Base-by-base conservation (phyloP, 2,329 filamentous ascomycete genomes). In the Cladorrhinum sp. region DNA sequence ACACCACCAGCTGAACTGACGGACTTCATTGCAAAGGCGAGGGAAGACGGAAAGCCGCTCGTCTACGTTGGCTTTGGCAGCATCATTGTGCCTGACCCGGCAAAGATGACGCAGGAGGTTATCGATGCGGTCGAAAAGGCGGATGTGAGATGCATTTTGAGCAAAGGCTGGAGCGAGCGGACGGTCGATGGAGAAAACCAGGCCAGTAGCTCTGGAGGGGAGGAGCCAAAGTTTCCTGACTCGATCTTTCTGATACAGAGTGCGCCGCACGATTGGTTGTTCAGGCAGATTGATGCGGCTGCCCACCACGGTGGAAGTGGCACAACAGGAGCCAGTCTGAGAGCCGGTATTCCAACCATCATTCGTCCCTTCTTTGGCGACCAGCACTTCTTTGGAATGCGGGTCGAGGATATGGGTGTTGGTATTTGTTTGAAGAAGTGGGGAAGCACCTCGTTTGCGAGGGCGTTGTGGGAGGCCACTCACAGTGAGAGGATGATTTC, bases 61-160 rank as follows among this genome's bases (percentile, higher is more conserved):
- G 93, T 98, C 0, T 99, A 99, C 65, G 92, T 99, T 52, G 95
- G 95, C 0, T 99, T 99, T 70, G 95, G 95, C 1, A 96, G 92
- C 3, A 96, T 99, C 66, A 92, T 97, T 20, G 93, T 99, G 27
- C 87, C 90, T 1, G 92, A 99, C 70, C 92, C 93, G 2, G 87
- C 85, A 59, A 91, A 91, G 65, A 85, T 99, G 77, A 98, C 93
- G 6, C 86, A 90, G 68, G 93, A 93, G n/a, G 91, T 99, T 5
- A 88, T 98, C 41, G 91, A 96, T 63, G 93, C 92, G 0, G 93
- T 99, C 0, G 76, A 88, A 53, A 96, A 93, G 73, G 92, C 95
- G 1, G 95, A 96, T 68, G 92, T 99, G 4, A 88, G 93, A 63
- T 98, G 95, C 73, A 92, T 99, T 62, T 78, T 99, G 9, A 96